Conservation (phyloP, 345 rosid species). For the Syzygium aqueum region DNA sequence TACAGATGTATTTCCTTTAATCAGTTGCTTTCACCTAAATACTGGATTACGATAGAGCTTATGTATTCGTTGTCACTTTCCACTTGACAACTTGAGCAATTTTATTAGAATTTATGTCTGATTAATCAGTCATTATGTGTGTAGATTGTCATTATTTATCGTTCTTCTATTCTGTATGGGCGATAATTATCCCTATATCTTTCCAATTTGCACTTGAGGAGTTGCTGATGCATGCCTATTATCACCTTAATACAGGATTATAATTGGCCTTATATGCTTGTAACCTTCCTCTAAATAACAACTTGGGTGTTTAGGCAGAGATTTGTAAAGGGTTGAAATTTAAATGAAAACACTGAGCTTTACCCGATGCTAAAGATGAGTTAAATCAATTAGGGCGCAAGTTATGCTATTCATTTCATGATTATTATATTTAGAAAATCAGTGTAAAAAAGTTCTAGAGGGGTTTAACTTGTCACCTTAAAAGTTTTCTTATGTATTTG, state of each 20-base stretch:
- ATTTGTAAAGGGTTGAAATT: neutral
- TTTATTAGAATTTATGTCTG: neutral
- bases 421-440: neutral
- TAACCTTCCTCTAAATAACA: neutral
- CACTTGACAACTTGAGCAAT: neutral
- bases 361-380: neutral
- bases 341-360: neutral
- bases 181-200: neutral
- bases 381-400: neutral
- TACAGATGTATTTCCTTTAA: neutral
- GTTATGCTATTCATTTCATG: neutral
- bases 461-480: neutral
- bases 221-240: rapidly evolving
- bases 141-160: neutral
- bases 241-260: neutral
- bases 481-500: neutral
- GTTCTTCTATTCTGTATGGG: neutral
- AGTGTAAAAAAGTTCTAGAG: neutral
- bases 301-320: neutral
- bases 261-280: neutral
- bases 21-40: neutral
- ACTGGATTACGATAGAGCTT: neutral
- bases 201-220: neutral
- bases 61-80: neutral
- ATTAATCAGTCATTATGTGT: neutral